A percentile compares a stretch with the other conserved stretches of the same genome.
phyloP scores from a whole-genome alignment of 495 filamentous ascomycete species.

The Penicillium herquei region DNA sequence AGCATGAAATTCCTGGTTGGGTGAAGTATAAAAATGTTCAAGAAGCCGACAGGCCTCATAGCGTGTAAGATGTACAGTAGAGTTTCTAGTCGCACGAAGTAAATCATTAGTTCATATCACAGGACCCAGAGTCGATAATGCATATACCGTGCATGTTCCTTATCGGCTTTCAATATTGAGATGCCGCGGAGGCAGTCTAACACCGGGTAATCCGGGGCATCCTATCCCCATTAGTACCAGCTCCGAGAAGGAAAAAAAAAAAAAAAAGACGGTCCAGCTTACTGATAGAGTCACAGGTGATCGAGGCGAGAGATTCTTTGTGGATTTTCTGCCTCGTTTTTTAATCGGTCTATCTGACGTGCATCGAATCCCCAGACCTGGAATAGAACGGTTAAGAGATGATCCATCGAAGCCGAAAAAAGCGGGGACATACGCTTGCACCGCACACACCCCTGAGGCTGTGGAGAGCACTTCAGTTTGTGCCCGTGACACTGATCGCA shows the following conservation, averaged over 20 bases:
- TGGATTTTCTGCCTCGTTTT: constrained; percentile 8
- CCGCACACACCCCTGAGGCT: constrained; percentile 6
- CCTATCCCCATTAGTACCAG: background rate
- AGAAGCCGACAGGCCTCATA: constrained; percentile 9
- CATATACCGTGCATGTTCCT: constrained; percentile 4
- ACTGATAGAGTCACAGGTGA: background rate
- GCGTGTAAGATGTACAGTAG: constrained; percentile 4
- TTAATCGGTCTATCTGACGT: constrained; percentile 8
- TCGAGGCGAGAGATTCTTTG: background rate
- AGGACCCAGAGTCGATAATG: too few relatives aligned
- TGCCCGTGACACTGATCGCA: constrained; percentile 9
- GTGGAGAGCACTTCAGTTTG: constrained; percentile 7
- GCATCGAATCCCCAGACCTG: constrained; percentile 5
- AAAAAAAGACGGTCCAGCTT: background rate
- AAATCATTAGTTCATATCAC: background rate
- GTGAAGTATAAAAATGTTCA: constrained; percentile 6
- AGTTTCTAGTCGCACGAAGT: background rate
- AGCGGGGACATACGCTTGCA: constrained; percentile 9
- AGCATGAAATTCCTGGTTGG: constrained; percentile 9
- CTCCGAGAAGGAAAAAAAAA: background rate
- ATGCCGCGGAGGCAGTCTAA: constrained; percentile 6
- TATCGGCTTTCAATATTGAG: constrained; percentile 4
- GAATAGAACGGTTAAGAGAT: background rate
- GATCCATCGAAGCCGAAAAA: background rate
- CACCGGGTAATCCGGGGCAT: constrained; percentile 7